Evolutionary conservation across 371 early-diverging fungal species (phyloP).

Genomic region (Nematocida ausubeli): DNA sequence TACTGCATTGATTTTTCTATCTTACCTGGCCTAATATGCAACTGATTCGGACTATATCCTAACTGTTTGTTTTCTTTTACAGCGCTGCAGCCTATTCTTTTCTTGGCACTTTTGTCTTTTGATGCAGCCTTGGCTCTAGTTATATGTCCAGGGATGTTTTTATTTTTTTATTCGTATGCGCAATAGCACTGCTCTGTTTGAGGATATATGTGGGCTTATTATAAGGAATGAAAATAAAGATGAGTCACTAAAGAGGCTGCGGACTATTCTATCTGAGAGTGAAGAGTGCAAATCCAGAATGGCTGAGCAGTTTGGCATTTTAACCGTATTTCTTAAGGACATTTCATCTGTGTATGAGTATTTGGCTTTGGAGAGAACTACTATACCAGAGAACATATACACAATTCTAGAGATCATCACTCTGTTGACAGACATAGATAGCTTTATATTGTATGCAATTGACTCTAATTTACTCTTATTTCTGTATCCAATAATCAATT

Average conservation of each 20-base stretch:
- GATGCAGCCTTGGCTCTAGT: neutral
- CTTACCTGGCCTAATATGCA: too few species aligned
- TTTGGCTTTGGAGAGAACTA: slow-evolving; percentile 24
- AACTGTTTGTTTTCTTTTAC: neutral
- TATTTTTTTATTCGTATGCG: slow-evolving; percentile 11
- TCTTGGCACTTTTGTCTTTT: neutral
- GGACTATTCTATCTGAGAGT: neutral
- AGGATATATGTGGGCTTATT: slow-evolving; percentile 9
- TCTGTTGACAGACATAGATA: slow-evolving; percentile 11
- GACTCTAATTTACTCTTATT: slow-evolving; percentile 88
- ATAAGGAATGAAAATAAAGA: slow-evolving; percentile 6
- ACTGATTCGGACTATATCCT: too few species aligned
- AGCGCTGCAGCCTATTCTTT: neutral
- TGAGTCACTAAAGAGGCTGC: slow-evolving; percentile 12
- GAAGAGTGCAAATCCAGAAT: neutral
- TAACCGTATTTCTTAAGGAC: slow-evolving; percentile 60
- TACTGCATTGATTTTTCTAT: too few species aligned
- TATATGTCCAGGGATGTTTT: neutral
- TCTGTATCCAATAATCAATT: slow-evolving; percentile 89
- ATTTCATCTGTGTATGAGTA: slow-evolving; percentile 48
- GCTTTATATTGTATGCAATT: slow-evolving; percentile 75
- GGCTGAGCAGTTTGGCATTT: slow-evolving; percentile 44
- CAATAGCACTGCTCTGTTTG: neutral
- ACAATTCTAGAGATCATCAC: slow-evolving; percentile 33
- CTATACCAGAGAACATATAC: neutral